Base-by-base conservation (phyloP, 306 rosid genomes). In the Trifolium repens region DNA sequence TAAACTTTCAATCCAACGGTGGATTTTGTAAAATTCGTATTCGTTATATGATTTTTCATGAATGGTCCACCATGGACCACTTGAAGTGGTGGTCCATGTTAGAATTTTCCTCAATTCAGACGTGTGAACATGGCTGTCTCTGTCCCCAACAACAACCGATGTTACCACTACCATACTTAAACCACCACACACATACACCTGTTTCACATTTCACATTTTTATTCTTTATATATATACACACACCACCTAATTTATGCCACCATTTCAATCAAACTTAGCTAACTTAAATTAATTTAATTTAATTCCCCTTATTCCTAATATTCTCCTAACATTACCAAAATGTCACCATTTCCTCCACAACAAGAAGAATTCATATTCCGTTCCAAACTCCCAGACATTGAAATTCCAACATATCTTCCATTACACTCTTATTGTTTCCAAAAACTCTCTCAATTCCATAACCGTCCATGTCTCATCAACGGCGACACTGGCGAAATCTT, bases 351-450 rank as follows among this genome's bases (percentile, higher is more conserved):
- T 0, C 24, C 11, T 7, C 9, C 11, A 19, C 16, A 32, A 2
- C 34, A 26, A 61, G 10, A 62, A 26, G 67, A 91, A 8, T 79
- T 85, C 86, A 87, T 91, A 64, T 89, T 91, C 91, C 86, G 84
- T 4, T 93, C 98, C 0, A 90, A 88, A n/a, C 90, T 93, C 54
- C 97, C 97, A 0, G 90, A 88, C 71, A 91, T 93, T 50, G 34
- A 79, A 85, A 93, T 93, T 67, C 91, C 98, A 8, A 84, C 79
- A 34, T 94, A 89, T 67, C 97, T 93, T 26, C 97, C 96, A 0
- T 49, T 93, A 8, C 97, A 89, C 79, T 80, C 91, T 10, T 91
- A 93, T 52, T 78, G 88, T 87, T 93, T 93, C 79, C 69, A 93
- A 71, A 88, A 87, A 49, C 63, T 93, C 8, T 73, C 92, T 11